phyloP scores from a whole-genome alignment of 768 basidiomycete species.

The Lactarius vividus region DNA sequence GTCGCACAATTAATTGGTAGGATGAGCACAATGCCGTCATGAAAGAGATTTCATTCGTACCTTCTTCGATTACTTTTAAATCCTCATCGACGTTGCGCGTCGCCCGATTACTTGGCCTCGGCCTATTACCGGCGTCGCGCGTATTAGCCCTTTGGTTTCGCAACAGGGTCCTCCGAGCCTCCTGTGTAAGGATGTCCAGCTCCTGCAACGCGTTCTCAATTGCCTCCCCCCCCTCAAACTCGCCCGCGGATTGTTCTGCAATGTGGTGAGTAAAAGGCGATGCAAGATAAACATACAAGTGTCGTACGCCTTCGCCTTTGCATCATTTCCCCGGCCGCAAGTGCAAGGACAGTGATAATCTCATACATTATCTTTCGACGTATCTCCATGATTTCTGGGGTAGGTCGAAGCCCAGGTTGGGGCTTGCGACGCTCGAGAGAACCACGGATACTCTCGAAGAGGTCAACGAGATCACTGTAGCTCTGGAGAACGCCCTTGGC shows the following conservation, averaged over 20 bases:
- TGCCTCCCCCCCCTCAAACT: not conserved
- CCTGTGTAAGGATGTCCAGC: not conserved
- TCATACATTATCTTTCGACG: not conserved
- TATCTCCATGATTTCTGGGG: not conserved
- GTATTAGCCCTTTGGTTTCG: not conserved
- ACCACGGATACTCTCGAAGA: not conserved
- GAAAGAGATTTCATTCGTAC: not conserved
- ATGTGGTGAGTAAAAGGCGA: not conserved
- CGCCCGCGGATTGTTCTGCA: not conserved
- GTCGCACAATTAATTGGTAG: not conserved
- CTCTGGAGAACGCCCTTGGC: not conserved
- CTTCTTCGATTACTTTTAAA: not conserved
- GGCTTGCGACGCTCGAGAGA: slow-evolving; percentile 2
- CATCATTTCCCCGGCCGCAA: not conserved
- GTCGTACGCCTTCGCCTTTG: not conserved
- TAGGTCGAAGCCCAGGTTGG: not conserved
- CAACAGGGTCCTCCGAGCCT: not conserved
- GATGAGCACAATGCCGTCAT: not conserved
- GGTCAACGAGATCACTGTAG: not conserved
- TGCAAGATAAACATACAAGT: not conserved
- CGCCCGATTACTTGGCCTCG: not conserved
- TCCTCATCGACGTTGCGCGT: not conserved
- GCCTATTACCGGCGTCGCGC: not conserved
- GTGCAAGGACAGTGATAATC: not conserved
- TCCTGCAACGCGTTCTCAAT: not conserved